Percentiles rank a stretch among this genome's conserved stretches.
Conservation (phyloP, 192 early-diverging fungal species). For the Chytriomyces sp. region DNA sequence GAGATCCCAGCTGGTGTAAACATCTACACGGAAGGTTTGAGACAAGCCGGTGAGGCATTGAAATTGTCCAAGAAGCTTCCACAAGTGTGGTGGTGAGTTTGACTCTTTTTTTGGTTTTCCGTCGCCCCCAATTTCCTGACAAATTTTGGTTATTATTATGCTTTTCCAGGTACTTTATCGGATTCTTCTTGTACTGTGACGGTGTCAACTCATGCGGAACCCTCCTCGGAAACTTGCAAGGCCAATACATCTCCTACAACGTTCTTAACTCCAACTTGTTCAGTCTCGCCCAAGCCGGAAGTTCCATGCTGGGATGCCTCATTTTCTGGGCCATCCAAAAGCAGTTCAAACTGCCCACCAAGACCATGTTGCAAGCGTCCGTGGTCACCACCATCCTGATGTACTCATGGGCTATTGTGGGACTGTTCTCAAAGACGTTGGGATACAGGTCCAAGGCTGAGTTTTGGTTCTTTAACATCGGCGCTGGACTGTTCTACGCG, state of each 20-base stretch:
- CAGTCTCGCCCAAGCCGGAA: conserved; percentile 37
- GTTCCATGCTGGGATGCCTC: conserved; percentile 48
- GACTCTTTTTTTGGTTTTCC: too few relatives aligned
- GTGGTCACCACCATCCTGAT: conserved; percentile 42
- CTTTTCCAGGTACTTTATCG: conserved; percentile 36
- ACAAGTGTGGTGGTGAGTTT: conserved; percentile 36
- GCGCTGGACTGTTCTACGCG: conserved; percentile 39
- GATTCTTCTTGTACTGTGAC: conserved; percentile 49
- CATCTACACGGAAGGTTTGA: conserved; percentile 41
- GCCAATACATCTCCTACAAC: conserved; percentile 32
- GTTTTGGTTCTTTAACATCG: conserved; percentile 39
- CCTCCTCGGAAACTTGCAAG: conserved; percentile 41
- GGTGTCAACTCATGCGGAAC: conserved; percentile 39
- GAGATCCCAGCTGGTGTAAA: conserved; percentile 42
- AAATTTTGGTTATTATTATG: too few relatives aligned
- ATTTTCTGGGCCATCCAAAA: conserved; percentile 44
- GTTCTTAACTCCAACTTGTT: conserved; percentile 37
- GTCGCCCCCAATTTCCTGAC: too few relatives aligned
- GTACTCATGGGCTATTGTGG: conserved; percentile 47
- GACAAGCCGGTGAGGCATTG: conserved; percentile 21
- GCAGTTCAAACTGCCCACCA: conserved; percentile 43
- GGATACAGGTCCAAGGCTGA: conserved; percentile 34
- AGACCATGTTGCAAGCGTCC: conserved; percentile 45
- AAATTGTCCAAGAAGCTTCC: conserved; percentile 43
- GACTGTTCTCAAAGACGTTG: conserved; percentile 28